Evolutionary conservation across 371 early-diverging fungal genomes (phyloP).

Genomic region (Apophysomyces elegans): DNA sequence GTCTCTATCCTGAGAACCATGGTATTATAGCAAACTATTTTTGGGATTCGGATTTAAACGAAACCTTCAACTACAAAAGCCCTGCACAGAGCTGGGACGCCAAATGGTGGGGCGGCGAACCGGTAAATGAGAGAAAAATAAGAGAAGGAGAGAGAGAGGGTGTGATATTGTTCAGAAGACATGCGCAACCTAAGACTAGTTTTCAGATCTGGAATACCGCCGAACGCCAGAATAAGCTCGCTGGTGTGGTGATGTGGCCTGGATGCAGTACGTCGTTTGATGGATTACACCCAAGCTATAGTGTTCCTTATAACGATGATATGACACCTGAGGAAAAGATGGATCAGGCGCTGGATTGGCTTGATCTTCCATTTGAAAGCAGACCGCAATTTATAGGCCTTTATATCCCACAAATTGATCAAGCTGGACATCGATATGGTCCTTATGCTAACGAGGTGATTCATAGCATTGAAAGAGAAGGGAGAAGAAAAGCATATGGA

Average conservation of each 20-base stretch:
- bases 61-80: constrained; percentile 81
- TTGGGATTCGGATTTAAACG: constrained; percentile 75
- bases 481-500: neutral
- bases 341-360: constrained; percentile 73
- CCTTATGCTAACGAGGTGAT: constrained; percentile 68
- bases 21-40: constrained; percentile 93
- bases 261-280: constrained; percentile 69
- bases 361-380: constrained; percentile 70
- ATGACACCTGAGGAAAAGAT: constrained; percentile 65
- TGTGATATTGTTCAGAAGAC: neutral
- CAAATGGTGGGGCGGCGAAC: constrained; percentile 94
- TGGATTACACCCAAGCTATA: constrained; percentile 66
- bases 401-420: constrained; percentile 86
- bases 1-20: constrained; percentile 89
- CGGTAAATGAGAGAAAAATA: constrained; percentile 49
- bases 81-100: constrained; percentile 60
- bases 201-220: constrained; percentile 87
- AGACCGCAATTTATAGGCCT: constrained; percentile 80
- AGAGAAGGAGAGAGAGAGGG: neutral
- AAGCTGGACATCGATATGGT: constrained; percentile 81
- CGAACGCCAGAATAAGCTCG: constrained; percentile 64
- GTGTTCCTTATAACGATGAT: constrained; percentile 56
- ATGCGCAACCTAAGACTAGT: neutral
- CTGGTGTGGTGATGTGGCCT: constrained; percentile 91
- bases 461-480: neutral